Base-by-base conservation (phyloP, 257 asterid species). In the Paraleonurus japonicus region DNA sequence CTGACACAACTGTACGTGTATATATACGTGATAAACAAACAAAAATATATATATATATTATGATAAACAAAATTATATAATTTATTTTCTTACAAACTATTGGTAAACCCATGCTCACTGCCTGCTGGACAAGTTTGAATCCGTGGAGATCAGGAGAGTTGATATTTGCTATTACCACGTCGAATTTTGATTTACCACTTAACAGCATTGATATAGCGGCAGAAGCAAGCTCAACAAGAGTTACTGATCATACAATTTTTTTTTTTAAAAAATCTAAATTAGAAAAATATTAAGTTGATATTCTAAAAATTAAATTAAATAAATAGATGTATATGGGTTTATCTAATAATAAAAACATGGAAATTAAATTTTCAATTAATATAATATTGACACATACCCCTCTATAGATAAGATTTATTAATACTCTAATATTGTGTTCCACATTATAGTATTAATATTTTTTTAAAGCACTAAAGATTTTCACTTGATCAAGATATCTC, bases 131-230 rank as follows among this genome's bases (percentile, higher is more conserved):
- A 53, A 83, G 85, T 28, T 80, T 80, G 27, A 74, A 80, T 8
- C 85, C 81, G 69, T 83, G 81, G 43, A 80, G 83, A 39, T 83
- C 85, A 4, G 85, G 85, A 7, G 88, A 83, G 64, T 83, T 69
- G 39, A 81, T 61, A 61, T 78, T 76, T 12, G 85, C 88, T 65
- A 83, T 70, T 65, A 83, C 74, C 15, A 81, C 67, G 23, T 83
- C 88, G 26, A 75, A 81, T 57, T 48, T 78, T 0, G 64, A 72
- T 67, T 78, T 81, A 51, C 85, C 84, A 23, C 65, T 69, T 0
- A 71, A n/a, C 12, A 82, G 61, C 75, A 82, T 64, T 16, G 83
- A 61, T 58, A 82, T 64, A 13, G 79, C 86, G 68, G 81, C 79
- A 59, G 83, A 78, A 24, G 83, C 81, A 73, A 75, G 72, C 17